These are phyloP conservation scores for Euryodendron excelsum DNA, from an alignment of 148 eudicot genomes.

Conservation along the genomic window DNA sequence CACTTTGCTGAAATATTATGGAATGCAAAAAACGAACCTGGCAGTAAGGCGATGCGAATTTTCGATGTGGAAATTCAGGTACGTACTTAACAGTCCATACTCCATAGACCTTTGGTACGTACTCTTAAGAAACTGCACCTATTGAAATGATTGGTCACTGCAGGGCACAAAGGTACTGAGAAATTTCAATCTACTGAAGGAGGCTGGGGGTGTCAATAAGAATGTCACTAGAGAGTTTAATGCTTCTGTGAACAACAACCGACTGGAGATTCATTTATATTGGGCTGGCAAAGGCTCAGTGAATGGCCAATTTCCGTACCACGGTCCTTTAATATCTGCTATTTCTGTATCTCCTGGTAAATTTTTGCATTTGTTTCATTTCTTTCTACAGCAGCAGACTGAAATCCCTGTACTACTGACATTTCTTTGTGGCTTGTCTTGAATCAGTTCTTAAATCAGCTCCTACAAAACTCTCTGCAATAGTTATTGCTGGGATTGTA, in stretches of 20 bases:
- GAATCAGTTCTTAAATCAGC: no score
- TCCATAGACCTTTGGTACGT: no score
- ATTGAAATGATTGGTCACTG: background rate
- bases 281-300: background rate
- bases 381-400: no score
- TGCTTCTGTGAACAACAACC: background rate
- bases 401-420: no score
- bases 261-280: background rate
- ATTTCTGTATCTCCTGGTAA: background rate
- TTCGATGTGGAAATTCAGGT: background rate
- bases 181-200: background rate
- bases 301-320: background rate
- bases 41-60: background rate
- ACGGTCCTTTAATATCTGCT: background rate
- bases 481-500: background rate
- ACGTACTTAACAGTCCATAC: background rate
- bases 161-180: background rate
- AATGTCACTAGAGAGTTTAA: background rate
- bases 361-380: no score
- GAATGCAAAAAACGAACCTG: background rate
- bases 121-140: background rate
- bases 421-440: no score
- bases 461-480: background rate
- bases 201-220: background rate
- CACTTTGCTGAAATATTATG: background rate